Evolutionary conservation across 345 rosid species (phyloP).

Genomic region (Nasturtium officinale): DNA sequence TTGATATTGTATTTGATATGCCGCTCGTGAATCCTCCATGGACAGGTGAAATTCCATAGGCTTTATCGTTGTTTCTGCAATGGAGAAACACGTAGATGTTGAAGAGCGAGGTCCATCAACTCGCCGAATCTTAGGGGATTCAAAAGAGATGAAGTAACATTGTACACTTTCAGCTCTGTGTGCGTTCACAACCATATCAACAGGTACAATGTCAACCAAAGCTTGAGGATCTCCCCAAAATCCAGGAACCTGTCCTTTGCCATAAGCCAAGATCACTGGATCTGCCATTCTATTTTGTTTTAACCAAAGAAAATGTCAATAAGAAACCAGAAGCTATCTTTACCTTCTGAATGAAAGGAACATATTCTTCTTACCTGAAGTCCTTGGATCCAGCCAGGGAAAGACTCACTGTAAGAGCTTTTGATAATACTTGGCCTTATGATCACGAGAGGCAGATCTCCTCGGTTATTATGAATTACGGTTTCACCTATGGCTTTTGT

Average conservation of each 20-base stretch:
- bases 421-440: slow-evolving; percentile 69
- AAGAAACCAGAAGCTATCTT: not conserved
- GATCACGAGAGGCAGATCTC: slow-evolving; percentile 53
- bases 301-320: not conserved
- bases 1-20: slow-evolving; percentile 1
- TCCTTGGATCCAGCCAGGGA: slow-evolving; percentile 94
- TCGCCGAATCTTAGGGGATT: slow-evolving; percentile 25
- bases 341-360: not conserved
- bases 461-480: slow-evolving; percentile 53
- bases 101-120: not conserved
- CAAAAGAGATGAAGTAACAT: slow-evolving; percentile 17
- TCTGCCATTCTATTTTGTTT: slow-evolving; percentile 40
- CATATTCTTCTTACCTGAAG: slow-evolving; percentile 8
- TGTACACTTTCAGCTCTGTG: slow-evolving; percentile 18
- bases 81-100: slow-evolving; percentile 23
- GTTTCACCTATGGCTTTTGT: slow-evolving; percentile 89
- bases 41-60: slow-evolving; percentile 14
- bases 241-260: slow-evolving; percentile 44
- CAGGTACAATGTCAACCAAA: slow-evolving; percentile 39
- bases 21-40: slow-evolving; percentile 22
- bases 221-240: slow-evolving; percentile 37
- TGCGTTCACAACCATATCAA: slow-evolving; percentile 41
- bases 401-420: slow-evolving; percentile 81
- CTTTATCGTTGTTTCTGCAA: not conserved
- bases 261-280: slow-evolving; percentile 46